Conservation (phyloP, 164 flowering plant genomes). For the Vitis labrusca region DNA sequence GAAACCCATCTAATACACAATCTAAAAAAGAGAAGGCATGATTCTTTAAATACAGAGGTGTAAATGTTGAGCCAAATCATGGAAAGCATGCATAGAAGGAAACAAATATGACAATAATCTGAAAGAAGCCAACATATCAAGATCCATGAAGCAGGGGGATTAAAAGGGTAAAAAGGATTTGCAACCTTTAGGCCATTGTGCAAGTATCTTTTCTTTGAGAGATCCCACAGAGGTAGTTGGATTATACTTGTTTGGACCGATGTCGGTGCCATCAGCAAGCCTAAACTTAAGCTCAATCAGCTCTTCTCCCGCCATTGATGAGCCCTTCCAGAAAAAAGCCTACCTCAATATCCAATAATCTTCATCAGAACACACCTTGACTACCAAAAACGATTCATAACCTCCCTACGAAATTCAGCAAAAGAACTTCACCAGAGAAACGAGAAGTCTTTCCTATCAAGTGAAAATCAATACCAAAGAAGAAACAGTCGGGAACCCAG, state of each 20-base stretch:
- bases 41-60: no score
- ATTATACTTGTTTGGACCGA: conserved; percentile 65
- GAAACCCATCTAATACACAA: no score
- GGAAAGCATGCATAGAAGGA: background rate
- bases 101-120: background rate
- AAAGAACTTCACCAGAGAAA: background rate
- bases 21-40: no score
- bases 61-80: no score
- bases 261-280: conserved; percentile 69
- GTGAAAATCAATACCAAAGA: background rate
- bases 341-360: no score
- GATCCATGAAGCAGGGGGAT: background rate
- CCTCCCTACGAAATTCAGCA: background rate
- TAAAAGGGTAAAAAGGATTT: background rate
- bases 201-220: conserved; percentile 61
- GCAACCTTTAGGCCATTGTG: conserved; percentile 80
- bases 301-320: conserved; percentile 53
- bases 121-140: background rate
- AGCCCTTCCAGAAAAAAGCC: no score
- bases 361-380: no score
- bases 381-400: background rate
- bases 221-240: conserved; percentile 52
- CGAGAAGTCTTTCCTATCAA: background rate
- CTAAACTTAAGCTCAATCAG: conserved; percentile 71
- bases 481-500: conserved; percentile 18